Percentiles rank a stretch among this genome's conserved stretches.
Evolutionary conservation across 164 flowering plant genomes (phyloP).

Genomic region (Magnolia officinalis): DNA sequence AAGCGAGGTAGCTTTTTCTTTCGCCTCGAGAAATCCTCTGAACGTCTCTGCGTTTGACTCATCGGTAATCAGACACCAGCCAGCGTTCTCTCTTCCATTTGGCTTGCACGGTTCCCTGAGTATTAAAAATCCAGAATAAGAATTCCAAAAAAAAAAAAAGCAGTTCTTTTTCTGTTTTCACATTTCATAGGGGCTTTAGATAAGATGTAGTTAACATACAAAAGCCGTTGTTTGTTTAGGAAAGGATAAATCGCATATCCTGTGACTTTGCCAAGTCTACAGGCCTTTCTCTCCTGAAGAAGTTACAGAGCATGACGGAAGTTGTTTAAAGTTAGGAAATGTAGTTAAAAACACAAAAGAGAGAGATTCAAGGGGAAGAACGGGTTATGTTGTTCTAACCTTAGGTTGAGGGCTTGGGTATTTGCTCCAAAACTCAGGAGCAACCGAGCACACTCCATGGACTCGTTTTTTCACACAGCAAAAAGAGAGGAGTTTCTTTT

Average conservation of each 20-base stretch:
- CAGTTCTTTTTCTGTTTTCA: not conserved
- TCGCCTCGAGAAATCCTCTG: slow-evolving; percentile 12
- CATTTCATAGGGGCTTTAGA: not conserved
- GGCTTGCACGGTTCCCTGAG: slow-evolving; percentile 29
- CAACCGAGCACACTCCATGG: slow-evolving; percentile 42
- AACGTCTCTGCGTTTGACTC: slow-evolving; percentile 18
- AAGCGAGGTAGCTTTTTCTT: slow-evolving; percentile 13
- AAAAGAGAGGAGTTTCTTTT: slow-evolving; percentile 59
- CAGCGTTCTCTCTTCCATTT: slow-evolving; percentile 18
- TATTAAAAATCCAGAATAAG: not conserved
- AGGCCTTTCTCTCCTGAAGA: slow-evolving; percentile 51
- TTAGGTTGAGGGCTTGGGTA: slow-evolving; percentile 47
- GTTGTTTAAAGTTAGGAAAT: no score
- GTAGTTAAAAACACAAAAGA: no score
- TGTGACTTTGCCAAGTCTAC: slow-evolving; percentile 59
- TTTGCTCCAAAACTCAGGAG: slow-evolving; percentile 51
- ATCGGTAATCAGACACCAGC: slow-evolving; percentile 8
- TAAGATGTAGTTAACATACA: slow-evolving; percentile 28
- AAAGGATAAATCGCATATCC: slow-evolving; percentile 56
- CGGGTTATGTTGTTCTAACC: slow-evolving; percentile 26
- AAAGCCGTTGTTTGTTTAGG: slow-evolving; percentile 25
- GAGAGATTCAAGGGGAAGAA: no score
- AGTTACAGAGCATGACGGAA: no score
- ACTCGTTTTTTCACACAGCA: slow-evolving; percentile 50
- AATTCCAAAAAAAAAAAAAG: not conserved